A percentile compares a stretch with the other conserved stretches of the same genome.
Evolutionary conservation across 1,284 basidiomycete species (phyloP).

Genomic region (Hortiboletus rubellus): DNA sequence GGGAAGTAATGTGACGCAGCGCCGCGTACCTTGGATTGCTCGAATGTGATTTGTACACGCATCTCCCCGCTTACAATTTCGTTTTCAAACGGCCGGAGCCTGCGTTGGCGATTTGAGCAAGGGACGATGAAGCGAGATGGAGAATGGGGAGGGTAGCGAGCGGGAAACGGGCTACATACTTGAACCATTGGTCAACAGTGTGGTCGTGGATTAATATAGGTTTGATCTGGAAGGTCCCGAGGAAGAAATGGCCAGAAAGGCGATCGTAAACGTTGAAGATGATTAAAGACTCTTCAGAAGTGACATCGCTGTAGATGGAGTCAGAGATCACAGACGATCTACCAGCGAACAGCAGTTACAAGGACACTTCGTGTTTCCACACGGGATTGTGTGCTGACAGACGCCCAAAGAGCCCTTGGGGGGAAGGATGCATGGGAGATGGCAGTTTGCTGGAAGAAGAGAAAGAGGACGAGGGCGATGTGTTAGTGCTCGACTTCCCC

Average conservation of each 20-base stretch:
- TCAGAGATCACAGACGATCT: constrained; percentile 19
- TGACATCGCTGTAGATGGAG: constrained; percentile 76
- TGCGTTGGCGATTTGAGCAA: constrained; percentile 36
- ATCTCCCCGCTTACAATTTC: constrained; percentile 91
- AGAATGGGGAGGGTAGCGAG: neutral
- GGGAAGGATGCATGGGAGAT: constrained; percentile 34
- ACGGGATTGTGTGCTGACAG: constrained; percentile 85
- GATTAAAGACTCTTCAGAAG: constrained; percentile 84
- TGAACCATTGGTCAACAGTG: constrained; percentile 98
- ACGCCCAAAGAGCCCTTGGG: constrained; percentile 60
- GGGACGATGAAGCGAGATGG: neutral
- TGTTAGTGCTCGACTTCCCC: constrained; percentile 35
- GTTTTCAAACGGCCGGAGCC: constrained; percentile 75
- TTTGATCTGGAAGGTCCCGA: constrained; percentile 91
- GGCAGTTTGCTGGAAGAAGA: constrained; percentile 38
- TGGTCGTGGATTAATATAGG: constrained; percentile 89
- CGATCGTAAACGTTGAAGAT: constrained; percentile 95
- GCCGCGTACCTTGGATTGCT: constrained; percentile 73
- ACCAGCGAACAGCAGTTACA: constrained; percentile 58
- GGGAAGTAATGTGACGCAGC: constrained; percentile 23
- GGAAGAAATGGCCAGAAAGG: constrained; percentile 81
- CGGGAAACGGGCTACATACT: constrained; percentile 49
- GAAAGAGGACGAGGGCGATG: constrained; percentile 43
- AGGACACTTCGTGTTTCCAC: constrained; percentile 98
- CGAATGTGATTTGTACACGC: constrained; percentile 92